These are phyloP conservation scores for Discostella stelligeroides DNA, from an alignment of 108 stramenopile species.

Conservation along the genomic window DNA sequence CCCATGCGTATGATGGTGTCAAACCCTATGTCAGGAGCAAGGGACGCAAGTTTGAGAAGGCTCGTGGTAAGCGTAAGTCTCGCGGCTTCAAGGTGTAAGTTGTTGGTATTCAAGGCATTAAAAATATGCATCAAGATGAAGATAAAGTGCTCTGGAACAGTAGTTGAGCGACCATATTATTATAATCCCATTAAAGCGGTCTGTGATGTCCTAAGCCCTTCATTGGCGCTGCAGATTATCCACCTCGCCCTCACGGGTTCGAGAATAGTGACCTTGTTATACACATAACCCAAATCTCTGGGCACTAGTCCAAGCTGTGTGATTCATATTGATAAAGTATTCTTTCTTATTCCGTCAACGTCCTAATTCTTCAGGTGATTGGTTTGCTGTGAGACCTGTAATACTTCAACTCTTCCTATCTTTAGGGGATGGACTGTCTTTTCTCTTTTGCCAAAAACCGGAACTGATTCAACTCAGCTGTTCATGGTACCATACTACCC, in stretches of 20 bases:
- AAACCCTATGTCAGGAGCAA: conserved; percentile 99
- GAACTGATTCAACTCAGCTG: no score
- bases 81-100: conserved; percentile 98
- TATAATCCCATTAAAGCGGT: conserved; percentile 27
- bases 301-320: neutral
- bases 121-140: conserved; percentile 15
- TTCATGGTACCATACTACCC: no score
- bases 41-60: conserved; percentile 99
- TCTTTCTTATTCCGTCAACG: no score
- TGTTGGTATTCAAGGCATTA: neutral
- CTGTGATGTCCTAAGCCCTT: conserved; percentile 52
- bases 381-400: no score
- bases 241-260: conserved; percentile 40
- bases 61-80: conserved; percentile 98
- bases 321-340: no score
- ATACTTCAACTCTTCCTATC: no score
- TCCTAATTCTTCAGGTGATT: no score
- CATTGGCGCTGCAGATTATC: conserved; percentile 49
- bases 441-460: no score
- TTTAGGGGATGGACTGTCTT: no score
- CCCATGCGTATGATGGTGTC: conserved; percentile 92
- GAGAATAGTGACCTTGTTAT: conserved; percentile 43
- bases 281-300: conserved; percentile 21
- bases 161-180: conserved; percentile 12
- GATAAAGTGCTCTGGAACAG: neutral